These are phyloP conservation scores for Ettlia oleoabundans DNA, from an alignment of 139 green algal species.

Conservation along the genomic window DNA sequence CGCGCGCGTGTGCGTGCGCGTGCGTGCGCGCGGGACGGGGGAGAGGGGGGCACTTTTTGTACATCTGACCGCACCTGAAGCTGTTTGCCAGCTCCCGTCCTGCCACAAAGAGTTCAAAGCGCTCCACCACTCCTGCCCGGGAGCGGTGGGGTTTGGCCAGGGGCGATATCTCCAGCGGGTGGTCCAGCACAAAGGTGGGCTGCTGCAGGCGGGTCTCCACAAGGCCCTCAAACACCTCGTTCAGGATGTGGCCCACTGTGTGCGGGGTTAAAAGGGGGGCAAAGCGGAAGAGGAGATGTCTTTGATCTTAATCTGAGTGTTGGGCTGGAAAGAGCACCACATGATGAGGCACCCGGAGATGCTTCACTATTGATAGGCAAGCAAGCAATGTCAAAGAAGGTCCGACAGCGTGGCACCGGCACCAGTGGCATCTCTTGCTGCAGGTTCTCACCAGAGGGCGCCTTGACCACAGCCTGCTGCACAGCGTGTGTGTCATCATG, in stretches of 20 bases:
- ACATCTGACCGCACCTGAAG: conserved; percentile 67
- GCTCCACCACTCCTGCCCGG: conserved; percentile 84
- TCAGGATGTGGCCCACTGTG: conserved; percentile 78
- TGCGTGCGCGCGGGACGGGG: too few relatives aligned
- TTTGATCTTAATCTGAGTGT: not conserved
- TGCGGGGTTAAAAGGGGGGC: conserved; percentile 1
- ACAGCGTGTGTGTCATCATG: conserved; percentile 23
- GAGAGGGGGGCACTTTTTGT: too few relatives aligned
- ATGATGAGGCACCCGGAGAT: not conserved
- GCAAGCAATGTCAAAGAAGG: too few relatives aligned
- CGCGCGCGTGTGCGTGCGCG: too few relatives aligned
- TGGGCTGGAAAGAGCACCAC: not conserved
- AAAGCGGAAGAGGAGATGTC: not conserved
- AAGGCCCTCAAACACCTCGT: conserved; percentile 94
- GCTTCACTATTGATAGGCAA: too few relatives aligned
- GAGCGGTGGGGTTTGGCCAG: conserved; percentile 94
- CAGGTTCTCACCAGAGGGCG: conserved; percentile 7
- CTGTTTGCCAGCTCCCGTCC: conserved; percentile 96
- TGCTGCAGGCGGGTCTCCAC: conserved; percentile 87
- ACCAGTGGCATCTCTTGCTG: too few relatives aligned
- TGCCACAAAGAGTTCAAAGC: conserved; percentile 98
- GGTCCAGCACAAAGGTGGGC: conserved; percentile 97
- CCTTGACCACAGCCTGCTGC: conserved; percentile 43
- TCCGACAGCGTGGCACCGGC: too few relatives aligned
- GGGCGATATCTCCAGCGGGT: conserved; percentile 94